Conservation (phyloP, 2,329 filamentous ascomycete species). For the Aspergillaceae sp. region DNA sequence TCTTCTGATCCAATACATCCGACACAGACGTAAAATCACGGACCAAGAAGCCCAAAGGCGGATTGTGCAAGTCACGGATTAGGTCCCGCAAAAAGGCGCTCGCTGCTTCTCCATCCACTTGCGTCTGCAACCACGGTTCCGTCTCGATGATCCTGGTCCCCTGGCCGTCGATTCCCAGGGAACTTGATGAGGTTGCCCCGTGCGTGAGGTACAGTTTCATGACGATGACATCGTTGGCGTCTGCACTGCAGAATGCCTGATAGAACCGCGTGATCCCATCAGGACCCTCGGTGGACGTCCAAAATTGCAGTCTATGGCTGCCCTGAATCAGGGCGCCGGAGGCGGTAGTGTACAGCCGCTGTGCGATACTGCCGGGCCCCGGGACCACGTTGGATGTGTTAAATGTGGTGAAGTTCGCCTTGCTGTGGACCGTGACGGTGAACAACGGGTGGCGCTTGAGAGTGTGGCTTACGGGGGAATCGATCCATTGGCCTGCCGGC, state of each 20-base stretch:
- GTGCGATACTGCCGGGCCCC: constrained; percentile 2
- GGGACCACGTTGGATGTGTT: constrained; percentile 10
- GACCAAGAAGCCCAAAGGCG: constrained; percentile 9
- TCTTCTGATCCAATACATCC: constrained; percentile 24
- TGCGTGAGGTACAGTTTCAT: constrained; percentile 16
- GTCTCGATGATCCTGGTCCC: constrained; percentile 9
- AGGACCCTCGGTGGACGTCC: constrained; percentile 12
- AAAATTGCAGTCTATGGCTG: constrained; percentile 15
- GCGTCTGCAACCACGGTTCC: constrained; percentile 10
- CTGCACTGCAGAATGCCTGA: constrained; percentile 13
- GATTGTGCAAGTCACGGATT: constrained; percentile 7
- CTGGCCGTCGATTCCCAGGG: constrained; percentile 8
- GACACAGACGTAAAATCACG: constrained; percentile 4
- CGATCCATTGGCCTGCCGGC: constrained; percentile 36
- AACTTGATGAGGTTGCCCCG: constrained; percentile 12
- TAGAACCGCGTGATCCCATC: constrained; percentile 14
- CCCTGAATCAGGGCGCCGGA: constrained; percentile 12
- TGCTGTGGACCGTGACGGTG: constrained; percentile 10
- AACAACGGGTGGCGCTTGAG: constrained; percentile 34
- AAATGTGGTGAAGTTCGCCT: constrained; percentile 11
- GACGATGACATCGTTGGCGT: constrained; percentile 7
- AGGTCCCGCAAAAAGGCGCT: constrained; percentile 9
- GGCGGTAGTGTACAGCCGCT: constrained; percentile 5
- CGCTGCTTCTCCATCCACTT: constrained; percentile 8
- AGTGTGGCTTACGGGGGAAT: constrained; percentile 42